phyloP scores from a whole-genome alignment of 345 rosid species.

The Streptanthus diversifolius region DNA sequence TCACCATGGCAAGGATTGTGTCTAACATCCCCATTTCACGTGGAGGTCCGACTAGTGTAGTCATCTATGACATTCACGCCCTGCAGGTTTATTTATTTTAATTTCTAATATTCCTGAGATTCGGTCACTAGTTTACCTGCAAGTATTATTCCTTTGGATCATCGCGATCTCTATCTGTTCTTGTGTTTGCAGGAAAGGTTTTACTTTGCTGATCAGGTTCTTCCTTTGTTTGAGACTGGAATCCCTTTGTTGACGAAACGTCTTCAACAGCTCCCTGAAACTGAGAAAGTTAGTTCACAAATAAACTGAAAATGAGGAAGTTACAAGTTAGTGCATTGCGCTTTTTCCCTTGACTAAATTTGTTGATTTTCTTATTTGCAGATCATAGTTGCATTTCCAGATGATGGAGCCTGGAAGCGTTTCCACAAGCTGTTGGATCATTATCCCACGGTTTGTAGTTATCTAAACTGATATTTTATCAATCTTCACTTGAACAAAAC shows the following conservation, averaged over 20 bases:
- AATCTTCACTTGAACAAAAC: neutral
- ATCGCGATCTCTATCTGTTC: neutral
- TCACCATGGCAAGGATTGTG: slow-evolving; percentile 93
- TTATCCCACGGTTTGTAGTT: slow-evolving; percentile 64
- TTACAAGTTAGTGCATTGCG: neutral
- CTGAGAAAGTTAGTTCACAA: slow-evolving; percentile 55
- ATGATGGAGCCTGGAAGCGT: slow-evolving; percentile 99
- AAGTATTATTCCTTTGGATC: neutral
- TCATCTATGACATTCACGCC: slow-evolving; percentile 96
- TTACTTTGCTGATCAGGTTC: slow-evolving; percentile 90
- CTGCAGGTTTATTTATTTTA: slow-evolving; percentile 56
- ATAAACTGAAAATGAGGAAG: neutral
- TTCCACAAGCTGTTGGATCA: slow-evolving; percentile 88
- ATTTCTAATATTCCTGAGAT: neutral
- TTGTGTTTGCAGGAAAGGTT: slow-evolving; percentile 72
- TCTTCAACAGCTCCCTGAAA: slow-evolving; percentile 69
- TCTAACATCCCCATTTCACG: slow-evolving; percentile 94
- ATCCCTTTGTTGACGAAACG: slow-evolving; percentile 86
- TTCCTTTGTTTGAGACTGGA: slow-evolving; percentile 97
- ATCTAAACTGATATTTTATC: neutral
- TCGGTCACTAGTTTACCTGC: neutral
- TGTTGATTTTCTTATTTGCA: slow-evolving; percentile 26
- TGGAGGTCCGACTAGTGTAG: slow-evolving; percentile 96
- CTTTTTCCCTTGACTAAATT: neutral
- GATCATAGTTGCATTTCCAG: slow-evolving; percentile 94